These are phyloP conservation scores for Vigna angularis DNA, from an alignment of 306 rosid genomes.

Conservation along the genomic window DNA sequence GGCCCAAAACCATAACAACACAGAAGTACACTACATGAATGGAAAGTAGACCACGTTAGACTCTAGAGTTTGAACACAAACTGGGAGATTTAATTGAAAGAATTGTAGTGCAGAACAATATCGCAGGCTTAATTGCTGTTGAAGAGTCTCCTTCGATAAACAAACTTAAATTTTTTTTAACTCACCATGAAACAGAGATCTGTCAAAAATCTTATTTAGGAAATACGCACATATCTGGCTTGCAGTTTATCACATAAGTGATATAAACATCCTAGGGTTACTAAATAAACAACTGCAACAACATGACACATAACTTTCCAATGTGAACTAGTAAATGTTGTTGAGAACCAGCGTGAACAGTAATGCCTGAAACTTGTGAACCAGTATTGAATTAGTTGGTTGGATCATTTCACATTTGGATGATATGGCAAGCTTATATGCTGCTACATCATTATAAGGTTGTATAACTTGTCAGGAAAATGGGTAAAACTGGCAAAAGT, in stretches of 20 bases:
- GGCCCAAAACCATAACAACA: neutral
- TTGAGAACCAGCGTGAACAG: constrained; percentile 11
- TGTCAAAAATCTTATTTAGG: too few relatives aligned
- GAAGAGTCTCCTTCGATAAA: neutral
- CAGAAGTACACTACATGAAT: neutral
- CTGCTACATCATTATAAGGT: neutral
- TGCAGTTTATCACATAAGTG: neutral
- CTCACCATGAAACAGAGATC: too few relatives aligned
- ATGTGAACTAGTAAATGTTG: neutral
- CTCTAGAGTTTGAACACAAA: neutral
- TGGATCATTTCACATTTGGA: neutral
- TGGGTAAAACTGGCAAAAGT: neutral
- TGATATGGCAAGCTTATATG: constrained; percentile 21
- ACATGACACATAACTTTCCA: neutral
- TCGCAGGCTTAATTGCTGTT: neutral
- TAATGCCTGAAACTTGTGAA: constrained; percentile 4
- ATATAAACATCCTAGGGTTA: neutral
- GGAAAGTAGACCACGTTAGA: neutral
- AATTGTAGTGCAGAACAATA: neutral
- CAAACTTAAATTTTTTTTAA: neutral
- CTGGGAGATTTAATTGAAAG: neutral
- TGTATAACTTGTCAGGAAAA: constrained; percentile 1
- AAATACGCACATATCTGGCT: neutral
- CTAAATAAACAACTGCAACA: neutral
- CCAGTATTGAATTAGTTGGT: neutral